Evolutionary conservation across 2,329 filamentous ascomycete species (phyloP).

Genomic region (Bertia moriformis): DNA sequence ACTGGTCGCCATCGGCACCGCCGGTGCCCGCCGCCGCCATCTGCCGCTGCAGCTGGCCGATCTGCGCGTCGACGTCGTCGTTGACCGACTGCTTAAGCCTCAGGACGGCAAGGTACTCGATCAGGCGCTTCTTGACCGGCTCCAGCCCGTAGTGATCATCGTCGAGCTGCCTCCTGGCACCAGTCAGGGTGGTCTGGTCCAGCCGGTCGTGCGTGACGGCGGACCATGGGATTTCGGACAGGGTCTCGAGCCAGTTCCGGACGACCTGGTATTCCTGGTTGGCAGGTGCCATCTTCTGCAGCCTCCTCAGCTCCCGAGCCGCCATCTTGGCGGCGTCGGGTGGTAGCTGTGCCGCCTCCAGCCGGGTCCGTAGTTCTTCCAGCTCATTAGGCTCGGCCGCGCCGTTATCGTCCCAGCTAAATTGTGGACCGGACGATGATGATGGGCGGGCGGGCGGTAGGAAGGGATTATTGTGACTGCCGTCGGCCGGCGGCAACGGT

Average conservation of each 20-base stretch:
- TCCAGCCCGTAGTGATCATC: constrained; percentile 93
- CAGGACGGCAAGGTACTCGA: constrained; percentile 93
- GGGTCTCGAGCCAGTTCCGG: constrained; percentile 81
- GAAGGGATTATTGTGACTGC: too few relatives aligned
- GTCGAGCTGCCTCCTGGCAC: constrained; percentile 78
- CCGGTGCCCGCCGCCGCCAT: constrained; percentile 9
- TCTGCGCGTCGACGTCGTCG: constrained; percentile 61
- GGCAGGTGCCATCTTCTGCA: constrained; percentile 90
- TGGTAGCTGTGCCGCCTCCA: constrained; percentile 68
- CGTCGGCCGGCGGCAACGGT: too few relatives aligned
- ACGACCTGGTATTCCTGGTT: constrained; percentile 94
- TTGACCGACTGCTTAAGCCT: constrained; percentile 88
- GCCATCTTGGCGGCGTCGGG: constrained; percentile 78
- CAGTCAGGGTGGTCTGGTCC: constrained; percentile 61
- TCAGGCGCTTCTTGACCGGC: constrained; percentile 87
- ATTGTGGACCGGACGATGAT: constrained; percentile 26
- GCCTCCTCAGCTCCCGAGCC: constrained; percentile 69
- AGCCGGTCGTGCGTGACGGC: constrained; percentile 73
- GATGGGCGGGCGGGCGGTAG: too few relatives aligned
- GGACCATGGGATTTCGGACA: constrained; percentile 88
- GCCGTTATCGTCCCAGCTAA: constrained; percentile 39
- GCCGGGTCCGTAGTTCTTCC: constrained; percentile 76
- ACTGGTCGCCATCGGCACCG: too few relatives aligned
- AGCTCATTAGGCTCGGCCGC: constrained; percentile 80
- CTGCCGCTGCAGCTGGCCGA: background rate